Conservation (phyloP, 108 stramenopile species). For the Epithemia pelagica region DNA sequence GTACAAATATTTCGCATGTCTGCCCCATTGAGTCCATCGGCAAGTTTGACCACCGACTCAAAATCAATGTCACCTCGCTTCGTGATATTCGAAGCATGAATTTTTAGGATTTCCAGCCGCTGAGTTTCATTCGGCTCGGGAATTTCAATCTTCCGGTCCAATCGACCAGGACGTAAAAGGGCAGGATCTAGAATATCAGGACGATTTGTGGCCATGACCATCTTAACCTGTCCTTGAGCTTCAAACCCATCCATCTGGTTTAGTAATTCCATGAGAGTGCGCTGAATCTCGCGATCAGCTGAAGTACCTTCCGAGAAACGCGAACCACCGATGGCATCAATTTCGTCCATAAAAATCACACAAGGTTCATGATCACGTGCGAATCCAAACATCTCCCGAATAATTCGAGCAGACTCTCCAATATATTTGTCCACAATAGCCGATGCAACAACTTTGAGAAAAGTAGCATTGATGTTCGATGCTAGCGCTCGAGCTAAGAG, state of each 20-base stretch:
- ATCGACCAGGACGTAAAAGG: constrained; percentile 93
- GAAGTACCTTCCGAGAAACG: constrained; percentile 95
- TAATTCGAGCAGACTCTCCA: constrained; percentile 96
- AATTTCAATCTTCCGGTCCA: constrained; percentile 99
- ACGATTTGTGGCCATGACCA: constrained; percentile 99
- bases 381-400: constrained; percentile 99
- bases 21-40: constrained; percentile 97
- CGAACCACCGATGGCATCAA: constrained; percentile 97
- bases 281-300: constrained; percentile 98
- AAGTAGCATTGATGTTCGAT: constrained; percentile 94
- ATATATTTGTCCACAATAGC: constrained; percentile 99
- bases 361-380: constrained; percentile 95
- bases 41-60: constrained; percentile 94
- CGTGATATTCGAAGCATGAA: constrained; percentile 89
- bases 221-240: constrained; percentile 92
- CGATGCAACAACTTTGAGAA: constrained; percentile 96
- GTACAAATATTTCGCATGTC: constrained; percentile 98
- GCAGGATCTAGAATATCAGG: constrained; percentile 99
- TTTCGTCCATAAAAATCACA: constrained; percentile 99
- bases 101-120: constrained; percentile 96
- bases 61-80: constrained; percentile 97
- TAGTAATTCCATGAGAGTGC: constrained; percentile 97
- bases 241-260: constrained; percentile 99
- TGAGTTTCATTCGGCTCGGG: constrained; percentile 97
- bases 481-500: constrained; percentile 92